Percentiles rank a stretch among this genome's conserved stretches.
phyloP scores from a whole-genome alignment of 2,329 filamentous ascomycete genomes.

The Penicillium frequentans region DNA sequence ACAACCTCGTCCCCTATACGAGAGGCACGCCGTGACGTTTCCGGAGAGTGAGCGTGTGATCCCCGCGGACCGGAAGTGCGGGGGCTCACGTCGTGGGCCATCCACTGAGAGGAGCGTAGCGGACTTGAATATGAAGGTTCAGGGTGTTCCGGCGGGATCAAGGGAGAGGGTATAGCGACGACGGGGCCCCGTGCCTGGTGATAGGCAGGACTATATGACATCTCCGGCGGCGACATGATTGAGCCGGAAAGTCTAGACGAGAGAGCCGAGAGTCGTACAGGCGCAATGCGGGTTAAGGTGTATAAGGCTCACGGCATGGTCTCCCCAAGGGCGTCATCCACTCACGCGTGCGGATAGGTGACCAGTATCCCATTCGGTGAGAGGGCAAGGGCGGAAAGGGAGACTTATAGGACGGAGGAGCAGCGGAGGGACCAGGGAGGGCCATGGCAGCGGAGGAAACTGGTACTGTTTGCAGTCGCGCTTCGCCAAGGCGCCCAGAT shows the following conservation, averaged over 20 bases:
- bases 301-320: slow-evolving; percentile 22
- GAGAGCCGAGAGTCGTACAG: slow-evolving; percentile 16
- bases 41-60: slow-evolving; percentile 22
- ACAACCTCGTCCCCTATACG: slow-evolving; percentile 24
- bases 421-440: slow-evolving; percentile 23
- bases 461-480: slow-evolving; percentile 23
- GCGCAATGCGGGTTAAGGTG: slow-evolving; percentile 21
- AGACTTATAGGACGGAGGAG: slow-evolving; percentile 17
- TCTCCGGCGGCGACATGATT: slow-evolving; percentile 35
- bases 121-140: slow-evolving; percentile 10
- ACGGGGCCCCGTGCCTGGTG: slow-evolving; percentile 30
- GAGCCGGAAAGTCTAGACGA: slow-evolving; percentile 11
- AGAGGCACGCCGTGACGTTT: slow-evolving; percentile 24
- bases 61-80: slow-evolving; percentile 26
- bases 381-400: slow-evolving; percentile 20
- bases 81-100: slow-evolving; percentile 17
- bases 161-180: slow-evolving; percentile 22
- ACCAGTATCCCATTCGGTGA: slow-evolving; percentile 2
- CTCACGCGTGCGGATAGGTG: slow-evolving; percentile 2
- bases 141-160: slow-evolving; percentile 21
- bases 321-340: slow-evolving; percentile 14
- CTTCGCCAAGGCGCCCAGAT: slow-evolving; percentile 31
- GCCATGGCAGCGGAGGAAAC: slow-evolving; percentile 26
- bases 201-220: slow-evolving; percentile 38
- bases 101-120: slow-evolving; percentile 14